Base-by-base conservation (phyloP, 2,329 filamentous ascomycete species). In the Zymoseptoria crescenta region DNA sequence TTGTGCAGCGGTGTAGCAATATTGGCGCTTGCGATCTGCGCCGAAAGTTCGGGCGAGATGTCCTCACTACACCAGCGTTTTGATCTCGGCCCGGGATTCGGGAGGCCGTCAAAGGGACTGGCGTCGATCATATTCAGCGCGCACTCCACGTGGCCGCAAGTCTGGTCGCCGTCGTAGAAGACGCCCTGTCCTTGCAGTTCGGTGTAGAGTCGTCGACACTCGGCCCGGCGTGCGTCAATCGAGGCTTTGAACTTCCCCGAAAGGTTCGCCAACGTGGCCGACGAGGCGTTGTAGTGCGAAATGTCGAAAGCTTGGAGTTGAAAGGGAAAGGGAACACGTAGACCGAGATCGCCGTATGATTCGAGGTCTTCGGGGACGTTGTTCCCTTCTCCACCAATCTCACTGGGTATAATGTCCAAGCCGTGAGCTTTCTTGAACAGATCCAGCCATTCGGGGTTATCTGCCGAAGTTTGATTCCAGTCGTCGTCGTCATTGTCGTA, bases 361-460 rank as follows among this genome's bases (percentile, higher is more conserved):
- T 73, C 63, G 24, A 73, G 61, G 52, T 73, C 72, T 50, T 73
- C 71, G 1, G 71, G 72, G 1, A 73, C 63, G 13, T 69, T 60
- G 13, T 55, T 52, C 9, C 70, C 71, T 55, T 66, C 60, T 1
- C 71, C 72, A 35, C 70, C 71, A 13, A 74, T 61, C 1, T 61
- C 60, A 19, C 55, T 61, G 2, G 72, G 72, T 4, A 73, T 71
- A 60, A 70, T 71, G 52, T 73, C 67, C 27, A 79, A 70, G 2
- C 76, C 77, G 53, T 79, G 77, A 4, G 77, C 77, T 64, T 78
- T 76, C 64, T 79, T 79, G 71, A 79, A 80, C 6, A 80, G 64
- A 50, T 73, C 74, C 9, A 79, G 70, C 78, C 78, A 80, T 58
- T 79, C 78, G 6, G 69, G 66, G 55, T 74, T 74, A 58, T 75